phyloP scores from a whole-genome alignment of 768 basidiomycete species.

The Postia placenta region DNA sequence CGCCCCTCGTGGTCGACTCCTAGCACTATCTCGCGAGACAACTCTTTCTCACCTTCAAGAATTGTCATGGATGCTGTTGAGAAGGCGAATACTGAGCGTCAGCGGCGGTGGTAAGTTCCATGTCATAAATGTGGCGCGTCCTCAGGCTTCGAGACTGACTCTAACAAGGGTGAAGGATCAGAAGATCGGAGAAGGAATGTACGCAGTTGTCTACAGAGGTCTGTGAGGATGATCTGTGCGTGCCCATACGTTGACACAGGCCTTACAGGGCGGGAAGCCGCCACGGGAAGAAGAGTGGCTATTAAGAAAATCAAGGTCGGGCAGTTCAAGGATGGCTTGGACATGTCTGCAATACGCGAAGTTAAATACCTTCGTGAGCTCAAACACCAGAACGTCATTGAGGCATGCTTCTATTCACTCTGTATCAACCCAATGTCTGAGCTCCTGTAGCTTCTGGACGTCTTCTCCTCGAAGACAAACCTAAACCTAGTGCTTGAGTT shows the following conservation, averaged over 20 bases:
- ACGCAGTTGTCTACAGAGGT: slow-evolving; percentile 95
- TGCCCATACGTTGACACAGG: background rate
- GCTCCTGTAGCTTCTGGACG: slow-evolving; percentile 77
- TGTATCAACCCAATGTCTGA: slow-evolving; percentile 5
- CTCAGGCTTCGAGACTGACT: background rate
- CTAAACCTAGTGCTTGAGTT: slow-evolving; percentile 97
- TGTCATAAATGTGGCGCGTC: too few species aligned
- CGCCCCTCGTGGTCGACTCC: too few species aligned
- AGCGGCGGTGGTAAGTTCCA: slow-evolving; percentile 53
- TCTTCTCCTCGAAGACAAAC: slow-evolving; percentile 94
- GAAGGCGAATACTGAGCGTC: slow-evolving; percentile 66
- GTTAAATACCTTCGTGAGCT: slow-evolving; percentile 96
- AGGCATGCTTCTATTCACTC: slow-evolving; percentile 61
- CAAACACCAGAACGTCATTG: slow-evolving; percentile 91
- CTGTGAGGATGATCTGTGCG: slow-evolving; percentile 13
- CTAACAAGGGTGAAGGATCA: slow-evolving; percentile 64
- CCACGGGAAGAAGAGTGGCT: slow-evolving; percentile 80
- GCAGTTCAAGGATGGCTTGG: slow-evolving; percentile 94
- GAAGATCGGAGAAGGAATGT: slow-evolving; percentile 89
- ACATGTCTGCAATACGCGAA: slow-evolving; percentile 98
- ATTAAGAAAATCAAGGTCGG: slow-evolving; percentile 99
- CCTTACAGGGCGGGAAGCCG: slow-evolving; percentile 58
- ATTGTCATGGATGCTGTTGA: slow-evolving; percentile 79
- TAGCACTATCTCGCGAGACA: too few species aligned
- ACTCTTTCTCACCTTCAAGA: too few species aligned